Evolutionary conservation across 2,329 filamentous ascomycete genomes (phyloP), one percentile per base, ranked within the genome.

Genomic region (Myotisia sp.): DNA sequence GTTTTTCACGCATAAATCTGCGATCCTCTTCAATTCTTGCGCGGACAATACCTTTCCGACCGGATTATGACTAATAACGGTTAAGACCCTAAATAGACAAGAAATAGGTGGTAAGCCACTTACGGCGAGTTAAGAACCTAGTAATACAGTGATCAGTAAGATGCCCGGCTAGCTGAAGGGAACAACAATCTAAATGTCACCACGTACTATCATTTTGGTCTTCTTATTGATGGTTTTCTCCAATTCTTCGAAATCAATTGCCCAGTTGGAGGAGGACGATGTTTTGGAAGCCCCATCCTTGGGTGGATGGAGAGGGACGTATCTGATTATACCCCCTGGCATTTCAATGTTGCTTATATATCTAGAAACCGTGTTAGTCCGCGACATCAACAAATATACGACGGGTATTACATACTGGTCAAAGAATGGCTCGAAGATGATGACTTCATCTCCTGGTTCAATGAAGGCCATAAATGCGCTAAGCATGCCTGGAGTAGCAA

Each of bases 271-370:
- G 1, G 90, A 85, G 4, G 84, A 85, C 0, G 84, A 83, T 0
- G 82, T 92, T 58, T 76, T 72, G 24, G 68, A 73, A 3, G 75
- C 79, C 33, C 90, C 90, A 29, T 84, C 76, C 43, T 71, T 68
- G 6, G 90, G 90, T 18, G 90, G 87, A 42, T 90, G 81, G 54
- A 98, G 67, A n/a, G 90, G 86, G 16, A 95, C 87, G 53, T 94
- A 95, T 47, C 87, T 79, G 43, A 95, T 83, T 54, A 79, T 92
- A 45, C 90, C 90, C 33, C 90, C 90, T 1, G 90, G 77, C 86
- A 98, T 95, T 59, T 94, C 82, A 44, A 98, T 95, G 60, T 98
- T 98, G 65, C 79, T 85, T 46, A 98, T 92, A 56, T 95, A 92
- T 47, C 70, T 75, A 33, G 14, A n/a, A 24, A 34, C 24, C 26